Percentiles rank a stretch among this genome's conserved stretches.
Conservation (phyloP, 441 rosid genomes). For the Mallotus repandus region DNA sequence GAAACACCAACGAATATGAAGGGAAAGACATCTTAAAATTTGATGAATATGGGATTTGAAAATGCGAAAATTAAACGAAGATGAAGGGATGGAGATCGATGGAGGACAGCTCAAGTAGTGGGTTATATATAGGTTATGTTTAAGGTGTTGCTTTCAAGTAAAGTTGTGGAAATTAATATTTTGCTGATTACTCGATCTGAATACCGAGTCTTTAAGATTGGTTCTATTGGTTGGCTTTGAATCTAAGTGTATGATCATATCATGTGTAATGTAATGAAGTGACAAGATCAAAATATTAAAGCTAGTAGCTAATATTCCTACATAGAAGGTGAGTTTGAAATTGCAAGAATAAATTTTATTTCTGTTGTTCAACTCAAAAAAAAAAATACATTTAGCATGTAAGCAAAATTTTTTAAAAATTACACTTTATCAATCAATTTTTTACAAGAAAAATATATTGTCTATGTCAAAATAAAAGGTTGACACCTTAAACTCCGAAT, state of each 20-base stretch:
- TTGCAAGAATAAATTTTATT: too few relatives aligned
- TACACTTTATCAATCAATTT: too few relatives aligned
- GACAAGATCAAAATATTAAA: neutral
- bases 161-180: slow-evolving; percentile 30
- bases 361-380: too few relatives aligned
- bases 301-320: too few relatives aligned
- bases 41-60: neutral
- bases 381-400: too few relatives aligned
- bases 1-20: slow-evolving; percentile 27
- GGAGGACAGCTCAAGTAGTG: neutral
- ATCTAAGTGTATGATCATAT: slow-evolving; percentile 29
- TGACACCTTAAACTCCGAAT: too few relatives aligned
- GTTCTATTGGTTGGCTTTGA: slow-evolving; percentile 38
- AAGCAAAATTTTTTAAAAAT: too few relatives aligned
- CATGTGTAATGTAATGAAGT: neutral
- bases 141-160: slow-evolving; percentile 43
- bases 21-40: slow-evolving; percentile 41
- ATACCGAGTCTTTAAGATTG: slow-evolving; percentile 53
- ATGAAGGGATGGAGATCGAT: slow-evolving; percentile 6
- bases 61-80: neutral
- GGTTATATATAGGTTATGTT: slow-evolving; percentile 32
- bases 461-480: too few relatives aligned
- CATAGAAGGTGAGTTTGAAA: too few relatives aligned
- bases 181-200: neutral
- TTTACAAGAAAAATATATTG: too few relatives aligned